A percentile compares a stretch with the other conserved stretches of the same genome.
phyloP scores from a whole-genome alignment of 164 flowering plant species.

The Chimonanthus salicifolius region DNA sequence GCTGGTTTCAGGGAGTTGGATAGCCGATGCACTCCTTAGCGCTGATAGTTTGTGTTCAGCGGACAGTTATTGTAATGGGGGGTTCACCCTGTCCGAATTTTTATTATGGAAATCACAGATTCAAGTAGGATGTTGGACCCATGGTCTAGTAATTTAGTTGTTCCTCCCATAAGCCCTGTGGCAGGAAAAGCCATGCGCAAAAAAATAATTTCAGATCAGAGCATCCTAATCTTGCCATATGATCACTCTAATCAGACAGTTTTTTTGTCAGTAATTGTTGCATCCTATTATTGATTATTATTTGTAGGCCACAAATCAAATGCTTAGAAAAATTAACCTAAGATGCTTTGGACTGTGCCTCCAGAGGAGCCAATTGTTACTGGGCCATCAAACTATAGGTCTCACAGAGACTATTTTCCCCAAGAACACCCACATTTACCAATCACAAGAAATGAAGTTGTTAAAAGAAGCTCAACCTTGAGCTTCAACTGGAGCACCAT shows the following conservation, averaged over 20 bases:
- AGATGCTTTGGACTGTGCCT: neutral
- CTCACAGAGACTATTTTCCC: neutral
- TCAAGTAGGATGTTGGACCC: neutral
- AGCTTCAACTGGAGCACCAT: conserved; percentile 54
- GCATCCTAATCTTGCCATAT: neutral
- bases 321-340: neutral
- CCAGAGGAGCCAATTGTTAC: neutral
- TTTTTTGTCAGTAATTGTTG: neutral
- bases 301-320: neutral
- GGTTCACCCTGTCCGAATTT: too few relatives aligned
- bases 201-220: neutral
- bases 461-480: conserved; percentile 33
- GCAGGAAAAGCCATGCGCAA: neutral
- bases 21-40: too few relatives aligned
- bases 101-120: too few relatives aligned
- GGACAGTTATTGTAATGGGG: too few relatives aligned
- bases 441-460: neutral
- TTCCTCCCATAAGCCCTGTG: neutral
- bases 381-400: neutral
- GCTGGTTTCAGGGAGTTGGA: too few relatives aligned
- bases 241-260: neutral
- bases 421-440: neutral
- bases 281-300: neutral
- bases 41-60: too few relatives aligned
- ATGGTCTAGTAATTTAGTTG: neutral